These are phyloP conservation scores for Boletus tomentosulus DNA, from an alignment of 768 basidiomycete species.

Conservation along the genomic window DNA sequence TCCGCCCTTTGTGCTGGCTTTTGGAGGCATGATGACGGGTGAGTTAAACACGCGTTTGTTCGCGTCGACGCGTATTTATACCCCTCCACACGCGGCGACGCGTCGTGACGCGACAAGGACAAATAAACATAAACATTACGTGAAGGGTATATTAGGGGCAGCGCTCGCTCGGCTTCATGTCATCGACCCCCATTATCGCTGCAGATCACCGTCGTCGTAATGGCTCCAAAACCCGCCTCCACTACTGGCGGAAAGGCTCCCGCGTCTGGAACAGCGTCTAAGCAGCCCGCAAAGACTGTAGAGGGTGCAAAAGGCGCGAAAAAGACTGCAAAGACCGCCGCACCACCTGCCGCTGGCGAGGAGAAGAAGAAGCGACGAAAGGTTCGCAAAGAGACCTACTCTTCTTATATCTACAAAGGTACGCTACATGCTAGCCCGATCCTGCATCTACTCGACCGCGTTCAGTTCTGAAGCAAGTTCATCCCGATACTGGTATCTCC, in stretches of 20 bases:
- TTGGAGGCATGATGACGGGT: conserved; percentile 23
- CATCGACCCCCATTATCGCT: conserved; percentile 17
- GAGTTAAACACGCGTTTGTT: background rate
- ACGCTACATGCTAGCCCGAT: background rate
- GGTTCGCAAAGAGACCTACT: conserved; percentile 87
- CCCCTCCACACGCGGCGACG: conserved; percentile 27
- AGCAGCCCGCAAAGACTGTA: conserved; percentile 58
- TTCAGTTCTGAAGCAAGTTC: conserved; percentile 90
- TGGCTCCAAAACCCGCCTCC: conserved; percentile 64
- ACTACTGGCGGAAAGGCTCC: conserved; percentile 67
- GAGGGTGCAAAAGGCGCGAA: conserved; percentile 68
- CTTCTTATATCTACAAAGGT: conserved; percentile 92
- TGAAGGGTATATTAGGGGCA: conserved; percentile 34
- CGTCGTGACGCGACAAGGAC: conserved; percentile 34
- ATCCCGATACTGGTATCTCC: conserved; percentile 98
- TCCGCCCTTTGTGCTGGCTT: conserved; percentile 25
- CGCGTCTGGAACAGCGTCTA: conserved; percentile 52
- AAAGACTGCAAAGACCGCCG: conserved; percentile 59
- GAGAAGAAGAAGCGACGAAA: conserved; percentile 90
- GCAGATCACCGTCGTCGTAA: conserved; percentile 15
- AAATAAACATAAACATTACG: conserved; percentile 33
- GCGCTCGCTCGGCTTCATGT: conserved; percentile 4
- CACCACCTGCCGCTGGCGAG: conserved; percentile 54
- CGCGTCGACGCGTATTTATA: conserved; percentile 22
- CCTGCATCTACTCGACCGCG: conserved; percentile 1